Base-by-base conservation (phyloP, 2,329 filamentous ascomycete species). In the Stromatinia cepivora region DNA sequence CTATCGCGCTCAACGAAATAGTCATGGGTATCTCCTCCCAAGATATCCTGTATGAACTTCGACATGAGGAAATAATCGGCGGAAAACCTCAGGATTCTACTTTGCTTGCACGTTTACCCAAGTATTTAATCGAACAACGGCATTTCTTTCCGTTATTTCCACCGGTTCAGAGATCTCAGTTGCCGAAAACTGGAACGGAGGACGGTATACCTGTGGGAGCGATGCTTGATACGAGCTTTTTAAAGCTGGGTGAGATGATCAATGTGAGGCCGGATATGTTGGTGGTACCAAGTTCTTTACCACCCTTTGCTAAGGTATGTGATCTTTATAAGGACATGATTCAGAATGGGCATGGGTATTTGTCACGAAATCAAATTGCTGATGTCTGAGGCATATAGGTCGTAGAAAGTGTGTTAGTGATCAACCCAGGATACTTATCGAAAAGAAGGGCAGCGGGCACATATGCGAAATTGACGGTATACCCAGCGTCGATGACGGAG, bases 121-220 rank as follows among this genome's bases (percentile, higher is more conserved):
- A 88, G 28, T 90, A 95, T 74, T 80, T 99, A 25, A 87, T 99
- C 69, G 91, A 97, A 80, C 95, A 98, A 81, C 84, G 94, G 9
- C 93, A 95, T 77, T 98, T 94, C 80, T 93, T 93, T 76, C 95
- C 95, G 0, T 81, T 98, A 0, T 97, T 94, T 77, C 95, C 95
- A 8, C 89, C 94, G 0, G 85, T 89, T 17, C 88, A 91, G 64
- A 85, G 93, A 62, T 84, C 87, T 69, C 87, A 82, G 73, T 81
- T 92, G 68, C 88, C 90, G 42, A 90, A 86, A 78, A 87, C 88
- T 1, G 88, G 88, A 0, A 86, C 85, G 1, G 83, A 82, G 25
- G 84, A 86, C 70, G 87, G 85, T 0, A 75, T 87, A 50, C 88
- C 87, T 6, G 89, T 91, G 0, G 94, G 94, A 0, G 88, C 92